phyloP scores from a whole-genome alignment of 495 filamentous ascomycete genomes.

The Talaromyces stipitatus region DNA sequence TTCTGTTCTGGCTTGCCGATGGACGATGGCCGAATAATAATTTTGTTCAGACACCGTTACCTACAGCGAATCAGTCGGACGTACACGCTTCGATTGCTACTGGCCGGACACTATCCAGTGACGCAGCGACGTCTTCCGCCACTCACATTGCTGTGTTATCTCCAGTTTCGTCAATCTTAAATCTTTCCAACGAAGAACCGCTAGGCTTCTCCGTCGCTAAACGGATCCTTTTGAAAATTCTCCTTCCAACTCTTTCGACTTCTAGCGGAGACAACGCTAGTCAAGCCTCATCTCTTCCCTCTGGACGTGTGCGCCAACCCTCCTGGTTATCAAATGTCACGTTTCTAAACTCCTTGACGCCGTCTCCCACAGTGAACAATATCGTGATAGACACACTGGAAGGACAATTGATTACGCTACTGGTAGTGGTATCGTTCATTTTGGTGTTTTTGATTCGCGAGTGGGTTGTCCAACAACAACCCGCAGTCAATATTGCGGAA shows the following conservation, averaged over 20 bases:
- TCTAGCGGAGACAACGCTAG: conserved; percentile 10
- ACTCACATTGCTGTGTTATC: conserved; percentile 22
- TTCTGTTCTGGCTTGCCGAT: conserved; percentile 92
- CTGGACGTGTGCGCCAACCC: conserved; percentile 26
- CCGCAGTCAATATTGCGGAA: conserved; percentile 55
- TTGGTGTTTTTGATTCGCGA: conserved; percentile 92
- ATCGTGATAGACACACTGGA: conserved; percentile 78
- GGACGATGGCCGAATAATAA: conserved; percentile 64
- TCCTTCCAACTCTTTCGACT: conserved; percentile 31
- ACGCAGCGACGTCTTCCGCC: conserved; percentile 20
- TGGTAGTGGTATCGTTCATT: conserved; percentile 88
- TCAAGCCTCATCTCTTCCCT: conserved; percentile 15
- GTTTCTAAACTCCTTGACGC: conserved; percentile 66
- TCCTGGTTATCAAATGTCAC: conserved; percentile 62
- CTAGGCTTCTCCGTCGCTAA: conserved; percentile 40
- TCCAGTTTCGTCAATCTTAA: conserved; percentile 34
- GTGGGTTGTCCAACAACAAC: conserved; percentile 97
- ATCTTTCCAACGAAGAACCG: conserved; percentile 39
- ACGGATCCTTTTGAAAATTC: conserved; percentile 29
- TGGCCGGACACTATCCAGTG: conserved; percentile 10
- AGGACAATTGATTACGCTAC: conserved; percentile 84
- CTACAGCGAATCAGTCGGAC: conserved; percentile 11
- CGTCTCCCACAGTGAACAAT: conserved; percentile 65
- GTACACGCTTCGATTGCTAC: conserved; percentile 28
- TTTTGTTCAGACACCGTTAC: neutral